Evolutionary conservation across 148 eudicot genomes (phyloP).

Genomic region (Vaccinium darrowii): DNA sequence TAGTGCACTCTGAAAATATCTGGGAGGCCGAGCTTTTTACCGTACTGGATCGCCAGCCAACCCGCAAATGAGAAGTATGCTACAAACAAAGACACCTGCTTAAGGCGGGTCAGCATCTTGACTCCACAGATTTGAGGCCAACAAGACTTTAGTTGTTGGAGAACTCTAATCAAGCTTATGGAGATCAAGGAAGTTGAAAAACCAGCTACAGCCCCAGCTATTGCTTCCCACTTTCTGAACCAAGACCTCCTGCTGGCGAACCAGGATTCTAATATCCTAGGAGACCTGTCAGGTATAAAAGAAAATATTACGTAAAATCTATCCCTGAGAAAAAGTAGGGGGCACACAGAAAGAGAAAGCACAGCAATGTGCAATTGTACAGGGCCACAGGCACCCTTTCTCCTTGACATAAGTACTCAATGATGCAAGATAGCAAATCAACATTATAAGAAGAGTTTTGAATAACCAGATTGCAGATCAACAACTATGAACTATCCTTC

Average conservation of each 20-base stretch:
- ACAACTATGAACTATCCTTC: not conserved
- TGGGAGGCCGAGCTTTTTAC: constrained; percentile 61
- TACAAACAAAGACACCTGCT: constrained; percentile 53
- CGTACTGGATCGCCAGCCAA: constrained; percentile 71
- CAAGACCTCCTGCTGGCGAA: constrained; percentile 38
- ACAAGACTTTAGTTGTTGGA: constrained; percentile 30
- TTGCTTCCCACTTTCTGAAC: constrained; percentile 51
- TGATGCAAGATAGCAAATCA: not conserved
- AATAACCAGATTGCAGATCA: not conserved
- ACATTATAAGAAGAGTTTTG: not conserved
- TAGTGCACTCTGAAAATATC: constrained; percentile 39
- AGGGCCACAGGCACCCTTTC: not conserved
- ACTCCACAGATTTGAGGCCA: constrained; percentile 28
- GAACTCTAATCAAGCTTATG: constrained; percentile 39
- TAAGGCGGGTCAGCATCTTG: constrained; percentile 33
- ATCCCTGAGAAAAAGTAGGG: not conserved
- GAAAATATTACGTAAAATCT: not conserved
- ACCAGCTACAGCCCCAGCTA: constrained; percentile 63
- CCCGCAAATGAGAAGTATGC: constrained; percentile 77
- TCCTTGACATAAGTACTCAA: no score
- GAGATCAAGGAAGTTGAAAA: constrained; percentile 54
- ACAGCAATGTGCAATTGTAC: not conserved
- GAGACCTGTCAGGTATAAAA: constrained; percentile 46
- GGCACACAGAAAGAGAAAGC: not conserved
- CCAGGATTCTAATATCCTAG: constrained; percentile 53